Conservation (phyloP, 2,329 filamentous ascomycete genomes). For the Alternaria postmessia region DNA sequence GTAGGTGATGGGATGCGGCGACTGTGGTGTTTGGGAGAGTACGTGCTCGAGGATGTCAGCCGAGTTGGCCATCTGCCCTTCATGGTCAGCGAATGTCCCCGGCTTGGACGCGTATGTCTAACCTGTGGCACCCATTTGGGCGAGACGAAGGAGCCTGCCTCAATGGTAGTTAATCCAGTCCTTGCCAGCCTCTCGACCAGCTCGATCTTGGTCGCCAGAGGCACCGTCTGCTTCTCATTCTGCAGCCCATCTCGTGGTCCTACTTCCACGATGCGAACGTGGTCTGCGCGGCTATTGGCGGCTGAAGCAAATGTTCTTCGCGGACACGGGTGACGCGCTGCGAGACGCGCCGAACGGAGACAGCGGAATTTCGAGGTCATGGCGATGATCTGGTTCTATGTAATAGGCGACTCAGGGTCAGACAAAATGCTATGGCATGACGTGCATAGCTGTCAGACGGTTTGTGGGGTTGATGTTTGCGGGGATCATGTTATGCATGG, state of each 20-base stretch:
- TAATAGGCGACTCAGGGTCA: neutral
- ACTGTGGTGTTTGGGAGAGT: conserved; percentile 64
- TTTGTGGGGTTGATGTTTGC: conserved; percentile 26
- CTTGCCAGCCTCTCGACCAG: conserved; percentile 73
- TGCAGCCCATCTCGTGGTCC: conserved; percentile 87
- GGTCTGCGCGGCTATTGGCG: conserved; percentile 48
- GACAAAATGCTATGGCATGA: conserved; percentile 12
- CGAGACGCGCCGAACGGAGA: conserved; percentile 46
- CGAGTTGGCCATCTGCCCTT: conserved; percentile 76
- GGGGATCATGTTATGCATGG: conserved; percentile 24
- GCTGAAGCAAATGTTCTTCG: conserved; percentile 44
- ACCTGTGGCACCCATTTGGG: conserved; percentile 88
- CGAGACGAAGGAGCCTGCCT: conserved; percentile 82
- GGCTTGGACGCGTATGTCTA: neutral
- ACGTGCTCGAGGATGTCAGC: conserved; percentile 76
- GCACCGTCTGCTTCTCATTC: conserved; percentile 78
- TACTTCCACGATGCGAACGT: conserved; percentile 76
- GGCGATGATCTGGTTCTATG: neutral
- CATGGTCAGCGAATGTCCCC: conserved; percentile 50
- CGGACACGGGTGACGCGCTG: conserved; percentile 43
- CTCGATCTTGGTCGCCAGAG: conserved; percentile 77
- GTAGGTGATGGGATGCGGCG: conserved; percentile 69
- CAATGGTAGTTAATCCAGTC: conserved; percentile 76
- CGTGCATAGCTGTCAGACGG: conserved; percentile 16
- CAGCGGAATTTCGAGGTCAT: conserved; percentile 45